phyloP scores from a whole-genome alignment of 202 grass and related monocot species.

The Carex sylvatica region DNA sequence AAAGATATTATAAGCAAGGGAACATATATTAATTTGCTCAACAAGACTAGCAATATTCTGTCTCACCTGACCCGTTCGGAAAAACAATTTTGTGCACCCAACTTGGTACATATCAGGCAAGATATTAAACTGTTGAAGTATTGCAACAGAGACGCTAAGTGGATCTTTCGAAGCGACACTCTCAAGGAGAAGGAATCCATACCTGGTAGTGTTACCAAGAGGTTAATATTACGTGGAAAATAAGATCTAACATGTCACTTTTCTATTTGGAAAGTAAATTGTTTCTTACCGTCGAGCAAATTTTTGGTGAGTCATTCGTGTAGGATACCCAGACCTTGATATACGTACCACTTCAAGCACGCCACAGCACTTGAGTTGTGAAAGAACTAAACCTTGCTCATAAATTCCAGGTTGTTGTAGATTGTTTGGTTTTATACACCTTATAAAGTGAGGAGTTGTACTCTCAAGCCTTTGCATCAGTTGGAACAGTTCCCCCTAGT shows the following conservation, averaged over 20 bases:
- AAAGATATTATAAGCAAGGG: slow-evolving; percentile 29
- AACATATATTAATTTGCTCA: slow-evolving; percentile 29
- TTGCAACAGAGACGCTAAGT: slow-evolving; percentile 89
- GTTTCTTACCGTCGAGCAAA: slow-evolving; percentile 74
- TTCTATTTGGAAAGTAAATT: slow-evolving; percentile 11
- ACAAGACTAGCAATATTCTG: slow-evolving; percentile 11
- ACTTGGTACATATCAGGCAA: slow-evolving; percentile 99
- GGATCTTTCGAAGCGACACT: slow-evolving; percentile 82
- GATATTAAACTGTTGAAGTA: slow-evolving; percentile 97
- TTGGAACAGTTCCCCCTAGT: slow-evolving; percentile 86
- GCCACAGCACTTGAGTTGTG: slow-evolving; percentile 91
- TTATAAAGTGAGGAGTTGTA: slow-evolving; percentile 94
- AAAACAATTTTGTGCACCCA: slow-evolving; percentile 98
- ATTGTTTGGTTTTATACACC: slow-evolving; percentile 97
- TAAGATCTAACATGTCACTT: not conserved
- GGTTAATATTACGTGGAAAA: slow-evolving; percentile 29
- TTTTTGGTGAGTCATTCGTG: slow-evolving; percentile 94
- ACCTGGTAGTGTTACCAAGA: slow-evolving; percentile 45
- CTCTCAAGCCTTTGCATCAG: slow-evolving; percentile 92
- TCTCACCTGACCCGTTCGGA: slow-evolving; percentile 92
- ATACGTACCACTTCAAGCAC: slow-evolving; percentile 99
- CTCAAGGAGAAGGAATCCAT: slow-evolving; percentile 94
- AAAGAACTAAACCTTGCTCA: slow-evolving; percentile 83
- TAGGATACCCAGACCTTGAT: slow-evolving; percentile 96
- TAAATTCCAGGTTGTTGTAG: slow-evolving; percentile 84